These are phyloP conservation scores for Globisporangium okanoganense DNA, from an alignment of 352 stramenopile genomes.

Conservation along the genomic window DNA sequence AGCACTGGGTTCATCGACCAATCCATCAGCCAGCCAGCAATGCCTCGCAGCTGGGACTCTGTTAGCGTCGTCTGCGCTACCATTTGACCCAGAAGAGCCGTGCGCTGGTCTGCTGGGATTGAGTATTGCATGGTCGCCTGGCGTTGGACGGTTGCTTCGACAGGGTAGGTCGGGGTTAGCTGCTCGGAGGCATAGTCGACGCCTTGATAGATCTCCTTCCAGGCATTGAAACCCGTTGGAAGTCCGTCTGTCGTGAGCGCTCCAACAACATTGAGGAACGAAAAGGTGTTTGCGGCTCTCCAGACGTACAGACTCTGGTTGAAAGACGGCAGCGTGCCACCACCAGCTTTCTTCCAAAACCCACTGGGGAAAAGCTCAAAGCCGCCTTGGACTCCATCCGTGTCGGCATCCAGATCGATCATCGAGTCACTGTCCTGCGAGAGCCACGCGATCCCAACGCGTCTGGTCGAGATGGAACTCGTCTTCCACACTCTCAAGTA, in stretches of 20 bases:
- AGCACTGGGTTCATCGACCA: slow-evolving; percentile 44
- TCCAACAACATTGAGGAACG: slow-evolving; percentile 25
- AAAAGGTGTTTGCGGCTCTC: slow-evolving; percentile 34
- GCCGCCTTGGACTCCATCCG: slow-evolving; percentile 33
- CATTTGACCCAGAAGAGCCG: slow-evolving; percentile 27
- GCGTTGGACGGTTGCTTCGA: slow-evolving; percentile 17
- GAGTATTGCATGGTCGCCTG: slow-evolving; percentile 17
- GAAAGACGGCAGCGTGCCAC: slow-evolving; percentile 24
- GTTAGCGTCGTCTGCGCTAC: slow-evolving; percentile 24
- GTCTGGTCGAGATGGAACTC: slow-evolving; percentile 27
- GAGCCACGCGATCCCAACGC: slow-evolving; percentile 39
- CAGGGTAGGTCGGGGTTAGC: slow-evolving; percentile 34
- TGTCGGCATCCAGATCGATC: slow-evolving; percentile 40
- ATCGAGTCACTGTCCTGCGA: slow-evolving; percentile 15
- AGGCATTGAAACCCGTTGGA: slow-evolving; percentile 47
- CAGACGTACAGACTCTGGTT: slow-evolving; percentile 43
- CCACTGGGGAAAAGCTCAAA: slow-evolving; percentile 47
- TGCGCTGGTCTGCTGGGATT: slow-evolving; percentile 21
- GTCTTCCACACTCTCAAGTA: slow-evolving; percentile 52
- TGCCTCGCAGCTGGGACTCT: slow-evolving; percentile 31
- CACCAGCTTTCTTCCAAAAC: slow-evolving; percentile 22
- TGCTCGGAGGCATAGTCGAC: slow-evolving; percentile 48
- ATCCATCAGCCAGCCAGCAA: slow-evolving; percentile 47
- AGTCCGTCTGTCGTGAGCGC: slow-evolving; percentile 23
- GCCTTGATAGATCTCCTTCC: slow-evolving; percentile 57